Evolutionary conservation across 257 asterid species (phyloP).

Genomic region (Forsythia viridissima): DNA sequence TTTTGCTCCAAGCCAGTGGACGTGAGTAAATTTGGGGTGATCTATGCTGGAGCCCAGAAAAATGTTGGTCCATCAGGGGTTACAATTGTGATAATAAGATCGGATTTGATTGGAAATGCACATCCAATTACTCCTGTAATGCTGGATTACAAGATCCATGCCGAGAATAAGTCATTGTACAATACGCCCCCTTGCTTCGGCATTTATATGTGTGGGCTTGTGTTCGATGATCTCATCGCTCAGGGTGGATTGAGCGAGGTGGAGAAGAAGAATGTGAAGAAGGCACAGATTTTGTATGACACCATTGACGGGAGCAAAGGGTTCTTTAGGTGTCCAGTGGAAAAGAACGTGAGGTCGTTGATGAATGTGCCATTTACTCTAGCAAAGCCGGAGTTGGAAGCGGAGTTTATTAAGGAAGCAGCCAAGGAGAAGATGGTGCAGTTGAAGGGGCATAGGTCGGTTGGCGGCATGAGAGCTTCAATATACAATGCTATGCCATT

Average conservation of each 20-base stretch:
- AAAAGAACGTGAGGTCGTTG: constrained; percentile 79
- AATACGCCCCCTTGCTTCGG: constrained; percentile 96
- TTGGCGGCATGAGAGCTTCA: constrained; percentile 98
- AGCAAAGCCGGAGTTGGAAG: constrained; percentile 81
- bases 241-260: constrained; percentile 88
- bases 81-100: constrained; percentile 67
- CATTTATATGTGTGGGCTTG: constrained; percentile 91
- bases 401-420: constrained; percentile 88
- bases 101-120: constrained; percentile 75
- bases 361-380: constrained; percentile 92
- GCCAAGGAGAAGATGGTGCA: constrained; percentile 94
- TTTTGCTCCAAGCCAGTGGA: constrained; percentile 93
- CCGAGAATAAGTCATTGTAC: constrained; percentile 79
- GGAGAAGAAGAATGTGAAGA: constrained; percentile 76
- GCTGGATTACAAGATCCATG: constrained; percentile 91
- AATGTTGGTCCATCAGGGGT: constrained; percentile 98
- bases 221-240: constrained; percentile 78
- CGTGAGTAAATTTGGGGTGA: constrained; percentile 65
- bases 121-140: constrained; percentile 77
- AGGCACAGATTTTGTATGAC: constrained; percentile 65
- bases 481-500: constrained; percentile 96
- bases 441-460: constrained; percentile 94
- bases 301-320: constrained; percentile 83
- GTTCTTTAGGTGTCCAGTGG: constrained; percentile 83
- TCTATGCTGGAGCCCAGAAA: constrained; percentile 99